Base-by-base conservation (phyloP, 805 yeast genomes). In the Saccharomycopsis sp. region DNA sequence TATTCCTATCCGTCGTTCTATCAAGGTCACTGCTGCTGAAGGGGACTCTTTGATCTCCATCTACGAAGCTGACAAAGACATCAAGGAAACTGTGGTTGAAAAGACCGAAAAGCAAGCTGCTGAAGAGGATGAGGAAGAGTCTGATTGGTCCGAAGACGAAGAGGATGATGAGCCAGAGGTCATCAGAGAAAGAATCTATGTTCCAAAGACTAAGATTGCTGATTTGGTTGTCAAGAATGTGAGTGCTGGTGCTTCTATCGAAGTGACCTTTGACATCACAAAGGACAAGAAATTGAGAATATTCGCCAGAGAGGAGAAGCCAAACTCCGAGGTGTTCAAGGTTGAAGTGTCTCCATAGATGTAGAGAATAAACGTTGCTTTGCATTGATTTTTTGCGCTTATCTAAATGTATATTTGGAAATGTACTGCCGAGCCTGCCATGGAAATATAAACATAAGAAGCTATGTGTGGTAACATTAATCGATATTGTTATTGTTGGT, bases 81-180 rank as follows among this genome's bases (percentile, higher is more conserved):
- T 91, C 66, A 84, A 85, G 75, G 95, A 90, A 73, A 88, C 89
- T 60, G 84, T 84, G 64, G 71, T 89, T 51, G 97, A 89, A 73
- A 76, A 79, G 62, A 71, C 71, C 55, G 80, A 85, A 55, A 80
- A 77, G 68, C 80, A 77, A 54, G 80, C 72, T 62, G 78, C 79
- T 37, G 82, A 78, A 63, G 79, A 75, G 21, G 82, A 78, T 48
- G 81, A 76, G 40, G 79, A 75, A 34, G 84, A 76, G 24, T 81
- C 75, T 56, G 79, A 75, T 65, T 71, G 73, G 56, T 80, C 76
- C 67, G 75, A 78, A 73, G 73, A 77, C 41, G 81, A 78, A 61
- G 78, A 73, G 61, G 97, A 90, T 66, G 96, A 89, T 64, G 97
- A 91, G 76, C 97, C 97, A 64, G 97, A 91, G 73, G 79, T 89